Conservation (phyloP, 805 yeast species). For the Metschnikowia amazonensis region DNA sequence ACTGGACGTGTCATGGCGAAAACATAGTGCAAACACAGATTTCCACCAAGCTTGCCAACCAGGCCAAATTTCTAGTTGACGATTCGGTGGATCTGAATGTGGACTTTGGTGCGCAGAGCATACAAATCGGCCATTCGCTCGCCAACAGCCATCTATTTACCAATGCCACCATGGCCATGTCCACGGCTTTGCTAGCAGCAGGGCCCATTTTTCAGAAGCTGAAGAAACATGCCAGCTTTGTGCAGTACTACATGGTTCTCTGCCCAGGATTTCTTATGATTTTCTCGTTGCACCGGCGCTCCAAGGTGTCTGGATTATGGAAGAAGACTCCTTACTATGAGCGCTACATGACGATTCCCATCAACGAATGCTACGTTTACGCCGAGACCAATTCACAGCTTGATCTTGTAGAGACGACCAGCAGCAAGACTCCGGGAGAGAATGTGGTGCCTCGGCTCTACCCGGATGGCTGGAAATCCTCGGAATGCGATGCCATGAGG, state of each 20-base stretch:
- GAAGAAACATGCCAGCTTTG: constrained; percentile 64
- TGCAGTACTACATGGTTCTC: constrained; percentile 55
- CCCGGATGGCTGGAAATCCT: constrained; percentile 78
- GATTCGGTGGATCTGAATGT: constrained; percentile 57
- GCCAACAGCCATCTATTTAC: constrained; percentile 55
- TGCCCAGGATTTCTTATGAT: constrained; percentile 67
- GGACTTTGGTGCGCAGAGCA: constrained; percentile 27
- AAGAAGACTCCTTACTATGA: constrained; percentile 47
- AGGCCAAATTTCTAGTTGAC: constrained; percentile 44
- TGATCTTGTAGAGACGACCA: constrained; percentile 49
- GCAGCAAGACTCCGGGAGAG: constrained; percentile 48
- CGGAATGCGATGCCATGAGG: constrained; percentile 70
- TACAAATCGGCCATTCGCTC: constrained; percentile 27
- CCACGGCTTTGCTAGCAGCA: constrained; percentile 55
- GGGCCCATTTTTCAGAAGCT: constrained; percentile 71
- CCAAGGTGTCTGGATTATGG: constrained; percentile 42
- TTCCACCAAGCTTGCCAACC: constrained; percentile 42
- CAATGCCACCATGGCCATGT: constrained; percentile 55
- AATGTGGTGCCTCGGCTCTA: constrained; percentile 67
- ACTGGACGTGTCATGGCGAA: constrained; percentile 52
- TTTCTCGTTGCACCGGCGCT: constrained; percentile 49
- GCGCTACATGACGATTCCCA: constrained; percentile 56
- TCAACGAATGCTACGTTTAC: constrained; percentile 69
- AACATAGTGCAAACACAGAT: constrained; percentile 40
- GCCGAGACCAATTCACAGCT: constrained; percentile 60